Conservation (phyloP, 1,139 yeast genomes). For the Hyphopichia khmerensis region DNA sequence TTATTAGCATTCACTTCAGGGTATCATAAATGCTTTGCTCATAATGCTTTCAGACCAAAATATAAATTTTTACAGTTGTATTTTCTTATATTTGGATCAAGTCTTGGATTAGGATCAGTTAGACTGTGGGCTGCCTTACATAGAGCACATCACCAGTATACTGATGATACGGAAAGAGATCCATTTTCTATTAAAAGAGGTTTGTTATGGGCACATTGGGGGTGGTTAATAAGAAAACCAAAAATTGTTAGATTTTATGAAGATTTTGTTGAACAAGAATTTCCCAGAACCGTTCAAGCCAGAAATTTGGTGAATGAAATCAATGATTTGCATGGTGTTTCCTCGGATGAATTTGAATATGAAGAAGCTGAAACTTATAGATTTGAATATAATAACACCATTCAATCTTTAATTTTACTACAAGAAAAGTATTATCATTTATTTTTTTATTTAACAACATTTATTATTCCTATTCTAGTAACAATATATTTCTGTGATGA, state of each 20-base stretch:
- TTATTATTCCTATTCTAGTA: slow-evolving; percentile 49
- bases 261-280: slow-evolving; percentile 41
- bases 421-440: slow-evolving; percentile 50
- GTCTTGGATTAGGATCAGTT: slow-evolving; percentile 62
- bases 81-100: slow-evolving; percentile 55
- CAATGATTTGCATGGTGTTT: slow-evolving; percentile 25
- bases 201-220: slow-evolving; percentile 58
- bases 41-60: slow-evolving; percentile 49
- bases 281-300: slow-evolving; percentile 26
- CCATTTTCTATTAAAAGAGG: slow-evolving; percentile 67
- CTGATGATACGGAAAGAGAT: slow-evolving; percentile 64
- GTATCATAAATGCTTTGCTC: slow-evolving; percentile 53
- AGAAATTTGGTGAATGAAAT: slow-evolving; percentile 3
- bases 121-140: slow-evolving; percentile 66
- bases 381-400: slow-evolving; percentile 16
- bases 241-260: slow-evolving; percentile 33
- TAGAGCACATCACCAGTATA: slow-evolving; percentile 66
- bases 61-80: slow-evolving; percentile 34
- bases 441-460: slow-evolving; percentile 44
- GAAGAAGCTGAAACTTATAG: slow-evolving; percentile 24
- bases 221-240: slow-evolving; percentile 61
- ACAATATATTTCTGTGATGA: slow-evolving; percentile 39
- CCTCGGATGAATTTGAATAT: slow-evolving; percentile 24
- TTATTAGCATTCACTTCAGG: slow-evolving; percentile 43
- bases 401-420: slow-evolving; percentile 49